These are phyloP conservation scores for Taphrina pruni DNA, from an alignment of 1,139 yeast genomes.

Conservation along the genomic window DNA sequence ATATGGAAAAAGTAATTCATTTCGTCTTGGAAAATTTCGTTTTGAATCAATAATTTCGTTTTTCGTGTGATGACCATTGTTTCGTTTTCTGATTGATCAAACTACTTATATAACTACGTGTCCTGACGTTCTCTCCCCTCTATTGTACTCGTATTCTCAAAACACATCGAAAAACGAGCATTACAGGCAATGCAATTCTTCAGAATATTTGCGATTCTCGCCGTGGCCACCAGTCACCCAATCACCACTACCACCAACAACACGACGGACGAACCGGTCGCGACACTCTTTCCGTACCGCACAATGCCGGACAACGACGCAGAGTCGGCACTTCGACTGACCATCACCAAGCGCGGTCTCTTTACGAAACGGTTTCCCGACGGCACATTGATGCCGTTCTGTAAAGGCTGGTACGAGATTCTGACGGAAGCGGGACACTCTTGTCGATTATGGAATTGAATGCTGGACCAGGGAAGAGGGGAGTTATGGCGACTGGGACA, in stretches of 20 bases:
- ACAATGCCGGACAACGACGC: neutral
- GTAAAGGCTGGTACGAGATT: neutral
- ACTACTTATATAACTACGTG: too few species aligned
- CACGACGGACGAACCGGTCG: neutral
- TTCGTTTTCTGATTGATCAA: too few species aligned
- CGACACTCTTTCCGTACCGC: slow-evolving; percentile 9
- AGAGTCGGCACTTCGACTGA: neutral
- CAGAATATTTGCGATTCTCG: neutral
- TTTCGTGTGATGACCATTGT: neutral
- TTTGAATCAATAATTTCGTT: neutral
- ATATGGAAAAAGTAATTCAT: neutral
- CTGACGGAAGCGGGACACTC: slow-evolving; percentile 7
- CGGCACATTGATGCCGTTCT: slow-evolving; percentile 14
- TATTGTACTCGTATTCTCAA: neutral
- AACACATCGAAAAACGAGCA: neutral
- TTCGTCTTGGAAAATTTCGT: neutral
- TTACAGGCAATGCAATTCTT: neutral
- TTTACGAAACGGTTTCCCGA: neutral
- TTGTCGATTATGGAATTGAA: slow-evolving; percentile 7
- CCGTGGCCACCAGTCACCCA: neutral
- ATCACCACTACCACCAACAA: neutral
- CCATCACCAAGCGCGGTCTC: neutral
- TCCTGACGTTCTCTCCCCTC: neutral
- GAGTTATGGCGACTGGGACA: neutral
- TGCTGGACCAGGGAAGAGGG: neutral